Base-by-base conservation (phyloP, 1,139 yeast species). In the Entelexis sorbosivorans region DNA sequence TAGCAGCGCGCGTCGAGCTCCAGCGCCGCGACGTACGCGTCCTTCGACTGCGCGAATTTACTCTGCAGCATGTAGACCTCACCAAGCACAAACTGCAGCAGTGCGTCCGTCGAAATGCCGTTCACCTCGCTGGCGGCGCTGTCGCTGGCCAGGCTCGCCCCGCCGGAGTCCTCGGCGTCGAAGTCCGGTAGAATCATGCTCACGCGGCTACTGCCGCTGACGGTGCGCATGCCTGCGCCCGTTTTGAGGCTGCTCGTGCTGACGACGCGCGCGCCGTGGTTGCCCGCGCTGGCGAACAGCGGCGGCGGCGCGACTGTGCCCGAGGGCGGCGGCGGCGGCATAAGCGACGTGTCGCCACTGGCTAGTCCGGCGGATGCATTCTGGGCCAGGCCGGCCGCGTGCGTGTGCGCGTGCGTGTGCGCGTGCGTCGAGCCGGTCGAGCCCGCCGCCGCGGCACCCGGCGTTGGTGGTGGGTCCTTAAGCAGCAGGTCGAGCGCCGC, bases 1-100 rank as follows among this genome's bases (percentile, higher is more conserved):
- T 74, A 91, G 66, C 97, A 91, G 64, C 88, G 87, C 11, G 85
- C 89, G 66, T 93, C 98, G 1, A 85, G 87, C 58, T 77, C 61
- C 0, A 89, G 79, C 0, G 98, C 96, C 63, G 88, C 96, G 61
- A 81, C 80, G 63, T 81, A 89, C 53, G 94, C 83, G 53, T 84
- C 89, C 61, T 85, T 88, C 0, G 98, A 98, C 56, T 76, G 73
- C 33, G 84, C 94, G 63, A 86, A 82, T 65, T 86, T 85, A 65
- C 84, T 87, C 62, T 84, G 91, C 54, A 83, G 81, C 5, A 93
- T 78, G 64, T 81, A 88, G 5, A 91, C 81, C 53, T 81, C 73
- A 0, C 98, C 99, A 52, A 97, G 71, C 47, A 91, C 69, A 62
- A 77, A 86, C 64, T 95, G 84, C 76, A 91, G 76, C 4, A 96